A percentile compares a stretch with the other conserved stretches of the same genome.
Conservation (phyloP, 257 asterid genomes). For the Mentha longifolia region DNA sequence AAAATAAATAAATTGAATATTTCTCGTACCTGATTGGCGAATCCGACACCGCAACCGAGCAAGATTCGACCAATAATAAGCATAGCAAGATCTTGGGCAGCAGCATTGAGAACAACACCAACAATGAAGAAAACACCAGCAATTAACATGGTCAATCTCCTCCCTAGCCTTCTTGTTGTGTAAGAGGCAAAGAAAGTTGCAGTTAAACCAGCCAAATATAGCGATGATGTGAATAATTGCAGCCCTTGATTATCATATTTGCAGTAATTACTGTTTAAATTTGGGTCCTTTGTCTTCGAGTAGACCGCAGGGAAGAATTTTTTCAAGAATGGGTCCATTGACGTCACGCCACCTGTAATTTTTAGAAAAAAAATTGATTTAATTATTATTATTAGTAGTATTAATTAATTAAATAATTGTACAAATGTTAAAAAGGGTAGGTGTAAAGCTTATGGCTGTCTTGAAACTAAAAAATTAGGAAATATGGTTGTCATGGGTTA, state of each 20-base stretch:
- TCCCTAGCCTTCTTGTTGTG: slow-evolving; percentile 76
- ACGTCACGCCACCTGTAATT: slow-evolving; percentile 81
- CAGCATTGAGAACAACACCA: slow-evolving; percentile 72
- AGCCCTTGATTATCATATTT: slow-evolving; percentile 86
- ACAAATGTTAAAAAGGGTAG: background rate
- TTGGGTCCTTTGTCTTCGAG: slow-evolving; percentile 33
- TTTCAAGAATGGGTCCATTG: slow-evolving; percentile 64
- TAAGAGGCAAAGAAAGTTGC: slow-evolving; percentile 89
- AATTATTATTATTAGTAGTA: background rate
- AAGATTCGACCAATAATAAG: slow-evolving; percentile 83
- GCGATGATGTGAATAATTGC: slow-evolving; percentile 84
- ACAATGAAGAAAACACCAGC: slow-evolving; percentile 71
- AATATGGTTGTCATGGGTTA: background rate
- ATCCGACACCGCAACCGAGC: slow-evolving; percentile 91
- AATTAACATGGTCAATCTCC: slow-evolving; percentile 71
- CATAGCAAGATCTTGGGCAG: slow-evolving; percentile 84
- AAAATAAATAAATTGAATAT: too few relatives aligned
- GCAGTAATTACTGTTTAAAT: slow-evolving; percentile 74
- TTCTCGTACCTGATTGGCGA: slow-evolving; percentile 78
- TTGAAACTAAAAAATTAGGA: too few relatives aligned
- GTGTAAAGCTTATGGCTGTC: background rate
- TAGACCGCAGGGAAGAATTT: slow-evolving; percentile 81
- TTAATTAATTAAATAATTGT: too few relatives aligned
- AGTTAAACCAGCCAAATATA: slow-evolving; percentile 79
- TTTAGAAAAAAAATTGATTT: background rate